A percentile compares a stretch with the other conserved stretches of the same genome.
These are phyloP conservation scores for Neofusicoccum cordaticola DNA, from an alignment of 2,329 filamentous ascomycete genomes.

Conservation along the genomic window DNA sequence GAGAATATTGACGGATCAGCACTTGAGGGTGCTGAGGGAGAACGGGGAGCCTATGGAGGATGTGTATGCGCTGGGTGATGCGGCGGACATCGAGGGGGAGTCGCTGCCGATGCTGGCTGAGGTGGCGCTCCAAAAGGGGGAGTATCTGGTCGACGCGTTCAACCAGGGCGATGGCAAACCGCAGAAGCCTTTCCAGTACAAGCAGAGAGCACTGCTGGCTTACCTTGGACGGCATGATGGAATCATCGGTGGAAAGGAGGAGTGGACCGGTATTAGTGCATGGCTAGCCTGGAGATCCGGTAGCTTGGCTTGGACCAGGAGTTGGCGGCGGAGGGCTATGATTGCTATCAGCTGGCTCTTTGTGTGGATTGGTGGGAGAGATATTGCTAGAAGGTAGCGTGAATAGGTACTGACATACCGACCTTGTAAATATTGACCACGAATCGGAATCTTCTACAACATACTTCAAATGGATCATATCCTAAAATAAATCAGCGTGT, in stretches of 20 bases:
- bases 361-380: slow-evolving; percentile 2
- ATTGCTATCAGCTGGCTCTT: slow-evolving; percentile 22
- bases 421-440: not conserved
- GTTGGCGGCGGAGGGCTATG: slow-evolving; percentile 32
- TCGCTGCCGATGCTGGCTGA: slow-evolving; percentile 37
- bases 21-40: slow-evolving; percentile 29
- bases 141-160: slow-evolving; percentile 32
- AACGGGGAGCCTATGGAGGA: slow-evolving; percentile 28
- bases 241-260: slow-evolving; percentile 30
- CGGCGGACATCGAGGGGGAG: slow-evolving; percentile 38
- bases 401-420: not conserved
- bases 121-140: slow-evolving; percentile 39
- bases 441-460: too few species aligned
- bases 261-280: slow-evolving; percentile 42
- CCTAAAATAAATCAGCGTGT: too few species aligned
- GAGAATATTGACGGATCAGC: slow-evolving; percentile 36
- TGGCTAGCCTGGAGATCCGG: slow-evolving; percentile 46
- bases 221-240: slow-evolving; percentile 46
- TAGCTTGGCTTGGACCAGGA: slow-evolving; percentile 36
- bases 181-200: slow-evolving; percentile 38
- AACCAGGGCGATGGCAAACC: slow-evolving; percentile 47
- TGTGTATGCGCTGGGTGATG: slow-evolving; percentile 36
- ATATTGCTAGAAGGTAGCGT: not conserved
- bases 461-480: too few species aligned
- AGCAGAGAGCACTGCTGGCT: slow-evolving; percentile 38